Evolutionary conservation across 1,284 basidiomycete species (phyloP), one percentile per base, ranked within the genome.

Genomic region (Trichosporon inkin): DNA sequence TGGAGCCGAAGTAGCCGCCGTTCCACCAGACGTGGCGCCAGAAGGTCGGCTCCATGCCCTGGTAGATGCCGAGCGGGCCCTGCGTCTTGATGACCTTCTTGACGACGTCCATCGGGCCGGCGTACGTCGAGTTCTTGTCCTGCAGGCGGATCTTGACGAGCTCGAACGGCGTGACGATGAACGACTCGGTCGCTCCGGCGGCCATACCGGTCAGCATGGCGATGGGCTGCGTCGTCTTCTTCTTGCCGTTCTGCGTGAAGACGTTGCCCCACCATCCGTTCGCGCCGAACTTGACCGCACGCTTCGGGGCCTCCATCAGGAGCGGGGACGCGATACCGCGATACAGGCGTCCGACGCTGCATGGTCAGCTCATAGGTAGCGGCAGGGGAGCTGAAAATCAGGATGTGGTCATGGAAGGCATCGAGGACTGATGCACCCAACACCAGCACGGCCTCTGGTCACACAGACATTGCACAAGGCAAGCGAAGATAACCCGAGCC

Each of bases 111-210:
- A 92, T 83, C 0, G 95, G 93, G 2, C 95, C 94, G 35, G 86
- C 86, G 79, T 86, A 96, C 0, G 86, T 90, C 68, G 89, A 90
- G 20, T 84, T 82, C 79, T 95, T 94, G 79, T 95, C 92, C 80
- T 98, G 95, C 58, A 98, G 80, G 70, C 91, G 66, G 78, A 98
- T 96, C 80, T 99, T 98, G 69, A 98, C 94, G 20, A 97, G 85
- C 79, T 99, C 94, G 69, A 98, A 98, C 0, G 94, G 94, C 2
- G 96, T 93, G 53, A 83, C 82, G 53, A 82, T 88, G 69, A 96
- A 86, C 67, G 88, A 90, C 82, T 99, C 95, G 19, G 93, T 97
- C 3, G 94, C 95, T 65, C 96, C 95, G 3, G 95, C 95, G 53
- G 85, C 87, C 72, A 90, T 94, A 6, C 95, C 95, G 0, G 96